phyloP scores from a whole-genome alignment of 306 rosid species.

The Fragaria nilgerrensis region DNA sequence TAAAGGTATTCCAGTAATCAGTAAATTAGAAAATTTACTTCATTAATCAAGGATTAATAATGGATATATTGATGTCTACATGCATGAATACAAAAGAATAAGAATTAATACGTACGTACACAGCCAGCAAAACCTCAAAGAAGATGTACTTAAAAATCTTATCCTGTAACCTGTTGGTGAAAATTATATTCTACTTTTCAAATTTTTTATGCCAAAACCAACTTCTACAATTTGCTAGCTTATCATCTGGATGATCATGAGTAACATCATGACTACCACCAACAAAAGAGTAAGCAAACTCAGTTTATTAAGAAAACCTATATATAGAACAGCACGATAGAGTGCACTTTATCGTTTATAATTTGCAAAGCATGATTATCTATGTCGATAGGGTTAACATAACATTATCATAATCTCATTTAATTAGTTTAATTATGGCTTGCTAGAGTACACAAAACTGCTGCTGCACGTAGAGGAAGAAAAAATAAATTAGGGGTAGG shows the following conservation, averaged over 20 bases:
- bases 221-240: background rate
- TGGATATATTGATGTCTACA: background rate
- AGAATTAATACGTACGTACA: conserved; percentile 11
- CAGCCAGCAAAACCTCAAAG: conserved; percentile 22
- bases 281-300: background rate
- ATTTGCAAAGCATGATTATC: conserved; percentile 1
- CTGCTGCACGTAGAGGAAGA: background rate
- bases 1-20: background rate
- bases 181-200: conserved; percentile 7
- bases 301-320: background rate
- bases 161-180: conserved; percentile 8
- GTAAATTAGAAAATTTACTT: background rate
- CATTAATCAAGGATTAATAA: background rate
- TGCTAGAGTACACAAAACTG: background rate
- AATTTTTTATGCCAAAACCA: background rate
- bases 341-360: conserved; percentile 4
- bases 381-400: background rate
- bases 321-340: background rate
- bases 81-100: background rate
- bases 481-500: background rate
- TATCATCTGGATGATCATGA: background rate
- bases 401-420: background rate
- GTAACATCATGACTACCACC: conserved; percentile 1
- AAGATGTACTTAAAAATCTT: conserved; percentile 25
- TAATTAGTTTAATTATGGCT: conserved; percentile 3